These are phyloP conservation scores for Scheffersomyces insectosa DNA, from an alignment of 1,139 yeast genomes.

Conservation along the genomic window DNA sequence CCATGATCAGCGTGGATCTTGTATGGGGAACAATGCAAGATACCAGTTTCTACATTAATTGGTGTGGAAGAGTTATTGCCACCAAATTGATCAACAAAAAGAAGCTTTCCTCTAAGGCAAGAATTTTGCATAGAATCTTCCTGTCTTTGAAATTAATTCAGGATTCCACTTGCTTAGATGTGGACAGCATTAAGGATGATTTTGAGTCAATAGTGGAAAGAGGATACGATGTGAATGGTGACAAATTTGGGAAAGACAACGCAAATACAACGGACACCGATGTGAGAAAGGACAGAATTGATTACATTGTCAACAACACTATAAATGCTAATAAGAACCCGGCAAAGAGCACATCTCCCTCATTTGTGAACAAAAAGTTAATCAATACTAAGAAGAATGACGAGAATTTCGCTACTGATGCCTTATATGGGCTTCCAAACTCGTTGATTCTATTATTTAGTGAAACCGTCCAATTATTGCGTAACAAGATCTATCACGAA, in stretches of 20 bases:
- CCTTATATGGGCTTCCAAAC: conserved; percentile 82
- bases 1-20: conserved; percentile 86
- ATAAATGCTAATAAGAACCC: conserved; percentile 4
- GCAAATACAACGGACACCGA: conserved; percentile 1
- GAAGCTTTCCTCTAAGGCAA: conserved; percentile 72
- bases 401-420: conserved; percentile 73
- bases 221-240: conserved; percentile 45
- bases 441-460: conserved; percentile 72
- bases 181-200: conserved; percentile 39
- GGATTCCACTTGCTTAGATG: conserved; percentile 64
- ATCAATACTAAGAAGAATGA: conserved; percentile 47
- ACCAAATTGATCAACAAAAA: conserved; percentile 69
- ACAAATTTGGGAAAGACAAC: conserved; percentile 24
- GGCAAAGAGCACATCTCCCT: conserved; percentile 32
- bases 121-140: conserved; percentile 74
- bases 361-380: conserved; percentile 45
- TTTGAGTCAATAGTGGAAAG: conserved; percentile 29
- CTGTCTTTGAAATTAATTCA: conserved; percentile 75
- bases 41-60: conserved; percentile 70
- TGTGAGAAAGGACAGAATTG: conserved; percentile 42
- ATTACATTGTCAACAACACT: conserved; percentile 43
- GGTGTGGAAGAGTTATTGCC: conserved; percentile 75
- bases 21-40: conserved; percentile 94
- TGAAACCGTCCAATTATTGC: conserved; percentile 63
- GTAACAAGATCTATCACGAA: conserved; percentile 59